Evolutionary conservation across 768 basidiomycete species (phyloP), one percentile per base, ranked within the genome.

Genomic region (Suillus plorans): DNA sequence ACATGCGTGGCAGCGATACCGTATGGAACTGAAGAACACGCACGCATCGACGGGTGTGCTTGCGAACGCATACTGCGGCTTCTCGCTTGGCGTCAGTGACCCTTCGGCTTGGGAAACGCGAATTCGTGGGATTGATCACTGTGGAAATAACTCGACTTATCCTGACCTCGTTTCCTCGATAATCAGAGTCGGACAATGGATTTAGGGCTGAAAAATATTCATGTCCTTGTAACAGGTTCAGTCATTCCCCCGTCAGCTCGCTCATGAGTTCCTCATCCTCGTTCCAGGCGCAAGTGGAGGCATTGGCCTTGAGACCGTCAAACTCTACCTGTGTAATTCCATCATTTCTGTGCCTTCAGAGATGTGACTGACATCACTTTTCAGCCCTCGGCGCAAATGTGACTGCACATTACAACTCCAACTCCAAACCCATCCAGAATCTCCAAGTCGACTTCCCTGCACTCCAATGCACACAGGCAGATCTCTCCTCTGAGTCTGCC

Each of bases 241-340:
- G 44, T 63, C 5, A 13, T 47, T 45, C 16, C 10, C 3, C 47
- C 16, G 16, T 28, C 39, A 44, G 18, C 28, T 42, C 12, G 13
- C 13, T 41, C 36, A 9, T 61, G 16, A 39, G 47, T 34, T 18
- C 37, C 52, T 61, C 14, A 60, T 42, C 13, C 60, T n/a, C 36
- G 31, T 22, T 6, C 28, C 70, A 87, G 91, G 91, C 58, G 89
- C 90, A 2, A 90, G 86, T 68, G 89, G 90, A 10, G 90, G 89
- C 1, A 92, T 93, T 42, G 91, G 91, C 12, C 78, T 90, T 1
- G 86, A 84, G 68, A 89, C 86, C 2, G 80, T 80, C n/a, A 79
- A 79, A 13, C 71, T 84, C 1, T 91, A 86, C 70, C 79, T 87
- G 37, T 80, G 89, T 86, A 65, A 71, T 79, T 77, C 36, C 37